Evolutionary conservation across 257 asterid species (phyloP), one percentile per base, ranked within the genome.

Genomic region (Scutellaria barbata): DNA sequence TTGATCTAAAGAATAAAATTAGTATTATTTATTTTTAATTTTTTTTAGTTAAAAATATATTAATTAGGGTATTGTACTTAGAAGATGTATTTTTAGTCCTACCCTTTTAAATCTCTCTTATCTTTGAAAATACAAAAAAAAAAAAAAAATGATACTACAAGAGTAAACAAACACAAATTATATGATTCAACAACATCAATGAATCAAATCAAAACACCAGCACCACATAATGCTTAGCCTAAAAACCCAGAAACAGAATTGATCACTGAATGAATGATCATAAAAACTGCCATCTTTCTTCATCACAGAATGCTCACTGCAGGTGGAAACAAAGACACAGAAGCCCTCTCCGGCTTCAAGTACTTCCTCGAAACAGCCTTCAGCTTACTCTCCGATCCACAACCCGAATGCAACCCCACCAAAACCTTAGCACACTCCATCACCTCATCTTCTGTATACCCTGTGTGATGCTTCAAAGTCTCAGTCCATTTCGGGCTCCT

Each of bases 301-400:
- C 35, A 30, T 30, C 35, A 30, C 8, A 60, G 58, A 68, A 87
- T 86, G 20, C 40, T 41, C 52, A 52, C 81, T 51, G 96, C 87
- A 16, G 95, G 86, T 8, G 96, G 94, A 48, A 90, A 78, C 75
- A 87, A 72, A 8, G 97, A 95, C 73, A 90, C 97, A 6, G 90
- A 85, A 43, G 80, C 80, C 69, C 82, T 82, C 17, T 88, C 91
- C 1, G 89, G 87, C 33, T 61, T 77, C 0, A 88, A 85, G 50
- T 85, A 93, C 41, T 93, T 93, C 33, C 90, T 48, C 46, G 57
- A 73, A 42, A 82, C 87, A 4, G 92, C 94, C 63, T 51, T 72
- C 54, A 62, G 64, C 76, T 72, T 71, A 61, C 33, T 71, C 11
- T 60, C 63, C 0, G 40, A 51, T 3, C 18, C 17, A 12, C 62